Conservation (phyloP, 768 basidiomycete species). For the Sarcodon sp. region DNA sequence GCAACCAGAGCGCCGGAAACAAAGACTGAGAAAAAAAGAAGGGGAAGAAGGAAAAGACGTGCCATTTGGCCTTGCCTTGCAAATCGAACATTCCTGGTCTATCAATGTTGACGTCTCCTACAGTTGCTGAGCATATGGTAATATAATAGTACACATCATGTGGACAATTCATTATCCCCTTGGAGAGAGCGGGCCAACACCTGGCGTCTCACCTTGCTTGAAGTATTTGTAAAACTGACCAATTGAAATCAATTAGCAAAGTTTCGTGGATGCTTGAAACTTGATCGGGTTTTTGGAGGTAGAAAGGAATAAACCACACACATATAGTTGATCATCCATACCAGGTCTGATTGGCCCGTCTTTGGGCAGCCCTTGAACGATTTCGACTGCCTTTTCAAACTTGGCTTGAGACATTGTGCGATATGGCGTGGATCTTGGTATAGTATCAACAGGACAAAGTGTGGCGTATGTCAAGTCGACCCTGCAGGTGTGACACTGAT, state of each 20-base stretch:
- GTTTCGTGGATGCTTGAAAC: not conserved
- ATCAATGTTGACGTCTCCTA: slow-evolving; percentile 56
- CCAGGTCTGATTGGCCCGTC: slow-evolving; percentile 70
- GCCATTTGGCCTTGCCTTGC: slow-evolving; percentile 87
- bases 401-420: slow-evolving; percentile 50
- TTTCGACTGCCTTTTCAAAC: slow-evolving; percentile 64
- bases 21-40: not conserved
- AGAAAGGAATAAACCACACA: slow-evolving; percentile 26
- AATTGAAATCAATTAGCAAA: slow-evolving; percentile 1
- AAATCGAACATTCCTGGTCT: slow-evolving; percentile 78
- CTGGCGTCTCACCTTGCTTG: slow-evolving; percentile 66
- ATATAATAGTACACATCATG: not conserved
- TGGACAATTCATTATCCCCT: not conserved
- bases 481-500: too few relatives aligned
- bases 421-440: not conserved
- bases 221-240: slow-evolving; percentile 82
- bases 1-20: not conserved
- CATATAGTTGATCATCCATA: slow-evolving; percentile 66
- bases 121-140: slow-evolving; percentile 33
- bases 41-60: slow-evolving; percentile 9
- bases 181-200: slow-evolving; percentile 1
- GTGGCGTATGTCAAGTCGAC: too few relatives aligned
- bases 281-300: slow-evolving; percentile 2
- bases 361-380: slow-evolving; percentile 59
- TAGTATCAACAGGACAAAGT: too few relatives aligned